phyloP scores from a whole-genome alignment of 345 rosid species.

The Gynandropsis gynandra region DNA sequence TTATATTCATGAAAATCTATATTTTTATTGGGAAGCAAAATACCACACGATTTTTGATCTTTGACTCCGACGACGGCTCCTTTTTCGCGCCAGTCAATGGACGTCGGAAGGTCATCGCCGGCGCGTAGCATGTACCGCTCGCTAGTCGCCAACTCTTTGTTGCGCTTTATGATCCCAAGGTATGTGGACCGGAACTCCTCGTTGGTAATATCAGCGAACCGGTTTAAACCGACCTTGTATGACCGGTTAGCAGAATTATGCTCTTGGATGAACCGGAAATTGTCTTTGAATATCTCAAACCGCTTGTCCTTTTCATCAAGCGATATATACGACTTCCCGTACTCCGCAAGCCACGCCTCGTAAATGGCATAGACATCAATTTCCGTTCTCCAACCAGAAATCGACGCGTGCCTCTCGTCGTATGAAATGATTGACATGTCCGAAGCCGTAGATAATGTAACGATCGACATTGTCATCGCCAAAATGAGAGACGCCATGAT shows the following conservation, averaged over 20 bases:
- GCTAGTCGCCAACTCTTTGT: conserved; percentile 27
- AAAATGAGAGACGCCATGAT: conserved; percentile 25
- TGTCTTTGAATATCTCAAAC: conserved; percentile 52
- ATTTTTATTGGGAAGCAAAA: too few species aligned
- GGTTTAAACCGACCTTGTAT: conserved; percentile 51
- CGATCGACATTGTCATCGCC: conserved; percentile 18
- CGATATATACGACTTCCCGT: conserved; percentile 50
- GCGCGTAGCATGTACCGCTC: conserved; percentile 35
- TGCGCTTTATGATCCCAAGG: conserved; percentile 31
- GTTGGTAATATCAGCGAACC: conserved; percentile 66
- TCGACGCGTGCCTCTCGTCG: conserved; percentile 30
- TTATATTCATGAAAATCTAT: too few species aligned
- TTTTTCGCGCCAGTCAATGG: conserved; percentile 51
- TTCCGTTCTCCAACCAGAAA: conserved; percentile 40
- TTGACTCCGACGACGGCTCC: conserved; percentile 56
- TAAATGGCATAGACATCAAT: conserved; percentile 45
- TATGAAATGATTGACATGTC: conserved; percentile 50
- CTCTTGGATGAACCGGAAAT: conserved; percentile 52
- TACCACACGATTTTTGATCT: conserved; percentile 62
- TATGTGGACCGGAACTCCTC: conserved; percentile 63
- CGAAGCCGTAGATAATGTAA: conserved; percentile 39
- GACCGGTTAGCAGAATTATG: conserved; percentile 47
- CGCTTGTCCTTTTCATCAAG: conserved; percentile 57
- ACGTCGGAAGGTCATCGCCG: conserved; percentile 47
- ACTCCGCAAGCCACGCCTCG: conserved; percentile 54